Evolutionary conservation across 345 rosid species (phyloP), one percentile per base, ranked within the genome.

Genomic region (Moricandia moricandioides): DNA sequence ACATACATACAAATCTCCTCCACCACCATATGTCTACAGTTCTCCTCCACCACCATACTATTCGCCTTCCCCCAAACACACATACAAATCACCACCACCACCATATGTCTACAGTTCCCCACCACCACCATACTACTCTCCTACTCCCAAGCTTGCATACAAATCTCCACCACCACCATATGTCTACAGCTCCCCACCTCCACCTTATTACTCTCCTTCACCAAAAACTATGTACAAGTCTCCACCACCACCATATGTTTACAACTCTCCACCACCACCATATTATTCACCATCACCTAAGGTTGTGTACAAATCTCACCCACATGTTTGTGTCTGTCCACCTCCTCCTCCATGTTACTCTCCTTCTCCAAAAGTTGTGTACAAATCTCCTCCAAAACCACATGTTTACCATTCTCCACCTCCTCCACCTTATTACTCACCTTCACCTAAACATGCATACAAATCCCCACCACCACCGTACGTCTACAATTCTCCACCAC

Each of bases 371-470:
- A 65, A 65, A 0, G 2, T 0, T 2, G 7, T 0, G n/a, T 65
- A 65, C 56, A 65, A 65, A 27, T 65, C 69, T 2, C 56, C 69
- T 26, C 69, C 69, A 65, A 35, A 8, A 8, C 56, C 55, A 7
- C 26, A 24, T 4, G 56, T 40, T 4, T 65, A 29, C 17, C 6
- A 12, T 1, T 47, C 56, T 12, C 69, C 69, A 7, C 69, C 69
- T 2, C 69, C 54, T 2, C 68, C 56, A 6, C 56, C 69, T 8
- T 43, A 13, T 10, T 64, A 64, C 18, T 64, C 68, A 0, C 68
- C 52, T 64, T 11, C 68, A 0, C 68, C 52, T 4, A 63, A 63
- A 3, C 16, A 7, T 8, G 3, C 47, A 12, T 63, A 63, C 67
- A 63, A 63, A 39, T 63, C 52, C 0, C 67, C 67, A 0, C 67